Percentiles rank a stretch among this genome's conserved stretches.
phyloP scores from a whole-genome alignment of 2,329 filamentous ascomycete species.

The Aureobasidium subglaciale region DNA sequence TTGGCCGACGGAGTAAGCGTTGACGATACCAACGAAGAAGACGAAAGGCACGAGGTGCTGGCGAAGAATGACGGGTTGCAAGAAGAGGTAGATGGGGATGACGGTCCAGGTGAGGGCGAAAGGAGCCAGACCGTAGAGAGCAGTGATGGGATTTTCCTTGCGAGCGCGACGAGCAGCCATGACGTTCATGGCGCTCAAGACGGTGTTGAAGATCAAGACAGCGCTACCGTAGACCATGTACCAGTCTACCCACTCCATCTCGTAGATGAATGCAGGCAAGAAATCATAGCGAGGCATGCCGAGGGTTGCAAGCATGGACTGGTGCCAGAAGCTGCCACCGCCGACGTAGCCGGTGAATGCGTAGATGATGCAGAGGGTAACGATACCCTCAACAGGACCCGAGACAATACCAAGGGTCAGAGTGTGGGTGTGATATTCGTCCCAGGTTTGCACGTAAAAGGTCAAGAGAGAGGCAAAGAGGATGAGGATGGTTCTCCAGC shows the following conservation, averaged over 20 bases:
- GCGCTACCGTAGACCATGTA: slow-evolving; percentile 81
- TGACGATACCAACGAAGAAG: slow-evolving; percentile 81
- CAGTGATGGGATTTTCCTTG: slow-evolving; percentile 63
- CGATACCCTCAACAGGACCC: slow-evolving; percentile 88
- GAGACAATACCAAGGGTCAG: slow-evolving; percentile 87
- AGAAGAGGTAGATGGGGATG: slow-evolving; percentile 68
- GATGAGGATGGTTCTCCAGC: slow-evolving; percentile 77
- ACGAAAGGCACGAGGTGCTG: slow-evolving; percentile 83
- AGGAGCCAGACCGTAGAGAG: slow-evolving; percentile 76
- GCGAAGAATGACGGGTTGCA: slow-evolving; percentile 77
- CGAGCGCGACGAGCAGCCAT: slow-evolving; percentile 70
- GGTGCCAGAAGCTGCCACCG: slow-evolving; percentile 89
- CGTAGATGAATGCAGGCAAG: slow-evolving; percentile 65
- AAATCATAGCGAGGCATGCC: slow-evolving; percentile 57
- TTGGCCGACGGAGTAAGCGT: slow-evolving; percentile 89
- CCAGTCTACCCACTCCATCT: slow-evolving; percentile 83
- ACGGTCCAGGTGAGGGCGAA: slow-evolving; percentile 73
- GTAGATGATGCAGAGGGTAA: slow-evolving; percentile 77
- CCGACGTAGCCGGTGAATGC: slow-evolving; percentile 76
- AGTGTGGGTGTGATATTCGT: slow-evolving; percentile 97
- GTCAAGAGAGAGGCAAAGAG: slow-evolving; percentile 82
- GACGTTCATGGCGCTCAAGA: slow-evolving; percentile 73
- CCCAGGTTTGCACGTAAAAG: slow-evolving; percentile 99
- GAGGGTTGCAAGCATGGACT: slow-evolving; percentile 65
- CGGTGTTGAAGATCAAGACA: slow-evolving; percentile 77